Base-by-base conservation (phyloP, 495 filamentous ascomycete genomes). In the Pyrenula aspistea region DNA sequence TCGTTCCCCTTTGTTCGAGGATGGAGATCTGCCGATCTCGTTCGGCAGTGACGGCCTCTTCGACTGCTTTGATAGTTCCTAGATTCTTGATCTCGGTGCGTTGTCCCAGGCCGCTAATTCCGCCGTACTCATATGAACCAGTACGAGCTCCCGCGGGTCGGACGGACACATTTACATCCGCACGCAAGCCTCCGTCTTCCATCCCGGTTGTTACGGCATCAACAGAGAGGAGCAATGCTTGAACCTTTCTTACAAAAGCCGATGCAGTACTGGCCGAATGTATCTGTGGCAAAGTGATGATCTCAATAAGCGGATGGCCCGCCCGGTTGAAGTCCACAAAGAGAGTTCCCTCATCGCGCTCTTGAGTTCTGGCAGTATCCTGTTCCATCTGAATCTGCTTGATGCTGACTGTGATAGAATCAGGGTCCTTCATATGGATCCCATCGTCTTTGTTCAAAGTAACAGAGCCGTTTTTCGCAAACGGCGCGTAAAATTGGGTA, bases 31-130 rank as follows among this genome's bases (percentile, higher is more conserved):
- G 93, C 2, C 93, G 80, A 57, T 90, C 84, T 51, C 90, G 82
- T 71, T 99, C 93, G 1, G 90, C 88, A 50, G 87, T 82, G 58
- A 99, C 88, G 10, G 93, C 92, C 59, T 95, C 91, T 68, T 96
- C 89, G 19, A 97, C 86, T 1, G 91, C 87, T 66, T 94, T 95
- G 74, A 97, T 89, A 58, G 87, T 94, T 65, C 86, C 90, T 53
- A 99, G 67, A 61, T 99, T 99, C 70, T 99, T 99, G 74, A 99
- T 97, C 71, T 99, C 93, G 0, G 91, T 95, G 53, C 91, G 78
- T 62, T 91, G 88, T 8, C 93, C 93, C 12, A 96, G 77, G 0
- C 77, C 77, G 3, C 61, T 69, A 23, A 82, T 73, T 1, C 81
- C 80, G 31, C 73, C 64, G 63, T 85, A 85, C 15, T 73, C 70